A percentile compares a stretch with the other conserved stretches of the same genome.
phyloP scores from a whole-genome alignment of 306 rosid genomes.

The Vicia faba region DNA sequence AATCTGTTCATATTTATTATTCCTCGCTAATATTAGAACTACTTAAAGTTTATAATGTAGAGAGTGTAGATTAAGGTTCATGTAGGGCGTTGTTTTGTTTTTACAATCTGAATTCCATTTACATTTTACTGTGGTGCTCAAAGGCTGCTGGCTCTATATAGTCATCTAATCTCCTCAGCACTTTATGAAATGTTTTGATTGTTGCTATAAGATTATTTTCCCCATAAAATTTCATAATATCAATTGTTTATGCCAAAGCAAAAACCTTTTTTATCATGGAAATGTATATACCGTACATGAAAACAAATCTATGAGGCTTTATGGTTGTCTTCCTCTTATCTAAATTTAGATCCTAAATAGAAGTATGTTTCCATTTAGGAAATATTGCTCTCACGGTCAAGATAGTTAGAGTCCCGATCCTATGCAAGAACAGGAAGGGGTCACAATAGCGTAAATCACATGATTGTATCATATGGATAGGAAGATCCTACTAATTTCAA shows the following conservation, averaged over 20 bases:
- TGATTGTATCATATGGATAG: background rate
- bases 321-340: constrained; percentile 4
- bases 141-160: constrained; percentile 19
- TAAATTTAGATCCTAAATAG: constrained; percentile 11
- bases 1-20: constrained; percentile 16
- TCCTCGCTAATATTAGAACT: background rate
- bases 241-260: no score
- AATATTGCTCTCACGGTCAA: background rate
- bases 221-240: no score
- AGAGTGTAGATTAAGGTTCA: constrained; percentile 1
- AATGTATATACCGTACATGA: background rate
- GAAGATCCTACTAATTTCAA: background rate
- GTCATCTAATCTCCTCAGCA: constrained; percentile 6
- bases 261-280: no score
- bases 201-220: constrained; percentile 18
- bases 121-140: constrained; percentile 16
- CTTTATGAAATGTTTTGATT: constrained; percentile 20
- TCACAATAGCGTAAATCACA: background rate
- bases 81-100: constrained; percentile 17
- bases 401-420: background rate
- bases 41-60: constrained; percentile 1
- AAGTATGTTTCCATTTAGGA: constrained; percentile 15
- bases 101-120: constrained; percentile 24
- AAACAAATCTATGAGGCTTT: background rate
- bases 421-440: background rate